Evolutionary conservation across 129 eudicot species (phyloP).

Genomic region (Lonicera japonica): DNA sequence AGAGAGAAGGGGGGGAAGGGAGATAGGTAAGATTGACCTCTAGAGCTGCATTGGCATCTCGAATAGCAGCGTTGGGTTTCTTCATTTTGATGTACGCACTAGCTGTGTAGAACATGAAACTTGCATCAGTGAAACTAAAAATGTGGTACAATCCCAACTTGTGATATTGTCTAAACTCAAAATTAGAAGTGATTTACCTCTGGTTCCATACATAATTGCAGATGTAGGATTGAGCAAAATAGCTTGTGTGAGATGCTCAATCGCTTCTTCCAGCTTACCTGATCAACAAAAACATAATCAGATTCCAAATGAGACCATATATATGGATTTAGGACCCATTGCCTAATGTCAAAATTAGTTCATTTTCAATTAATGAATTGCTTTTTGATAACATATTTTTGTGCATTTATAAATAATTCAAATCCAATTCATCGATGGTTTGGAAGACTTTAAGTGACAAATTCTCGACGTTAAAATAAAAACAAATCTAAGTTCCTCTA

Average conservation of each 20-base stretch:
- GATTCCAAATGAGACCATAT: background rate
- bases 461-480: too few species aligned
- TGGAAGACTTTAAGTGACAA: too few species aligned
- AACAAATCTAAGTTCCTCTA: too few species aligned
- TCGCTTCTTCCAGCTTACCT: conserved; percentile 91
- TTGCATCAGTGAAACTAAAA: background rate
- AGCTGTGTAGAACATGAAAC: conserved; percentile 46
- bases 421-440: too few species aligned
- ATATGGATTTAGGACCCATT: too few species aligned
- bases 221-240: conserved; percentile 82
- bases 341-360: too few species aligned
- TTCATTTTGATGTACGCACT: conserved; percentile 86
- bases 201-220: conserved; percentile 87
- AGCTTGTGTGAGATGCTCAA: conserved; percentile 80
- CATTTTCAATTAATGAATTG: too few species aligned
- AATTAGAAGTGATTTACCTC: conserved; percentile 49
- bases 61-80: conserved; percentile 97
- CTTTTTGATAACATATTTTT: too few species aligned
- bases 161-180: background rate
- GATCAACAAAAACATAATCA: conserved; percentile 1
- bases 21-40: conserved; percentile 66
- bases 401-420: too few species aligned
- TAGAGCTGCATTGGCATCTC: conserved; percentile 92
- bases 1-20: too few species aligned
- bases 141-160: background rate